These are phyloP conservation scores for Penicillium rolfsii DNA, from an alignment of 2,329 filamentous ascomycete genomes.

Conservation along the genomic window DNA sequence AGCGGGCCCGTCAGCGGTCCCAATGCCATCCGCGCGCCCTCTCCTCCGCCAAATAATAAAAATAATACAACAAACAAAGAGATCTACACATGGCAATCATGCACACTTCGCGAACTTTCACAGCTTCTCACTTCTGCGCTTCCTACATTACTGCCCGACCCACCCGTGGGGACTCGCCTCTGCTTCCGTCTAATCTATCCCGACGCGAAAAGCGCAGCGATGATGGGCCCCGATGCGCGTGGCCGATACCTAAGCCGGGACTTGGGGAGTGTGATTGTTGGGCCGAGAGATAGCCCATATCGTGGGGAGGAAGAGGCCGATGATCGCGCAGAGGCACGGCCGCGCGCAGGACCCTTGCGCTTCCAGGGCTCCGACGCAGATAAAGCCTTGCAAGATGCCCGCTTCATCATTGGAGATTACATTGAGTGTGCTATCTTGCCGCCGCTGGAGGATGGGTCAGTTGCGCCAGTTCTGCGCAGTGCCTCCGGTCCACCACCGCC, in stretches of 20 bases:
- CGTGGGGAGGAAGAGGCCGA: conserved; percentile 40
- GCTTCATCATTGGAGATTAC: conserved; percentile 88
- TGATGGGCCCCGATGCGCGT: conserved; percentile 45
- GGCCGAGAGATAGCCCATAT: conserved; percentile 42
- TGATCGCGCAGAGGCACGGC: conserved; percentile 43
- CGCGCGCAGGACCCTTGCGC: conserved; percentile 39
- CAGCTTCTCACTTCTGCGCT: conserved; percentile 72
- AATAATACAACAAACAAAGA: too few species aligned
- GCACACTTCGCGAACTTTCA: conserved; percentile 78
- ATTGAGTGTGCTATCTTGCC: conserved; percentile 80
- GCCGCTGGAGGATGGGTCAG: conserved; percentile 72
- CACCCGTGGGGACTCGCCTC: conserved; percentile 79
- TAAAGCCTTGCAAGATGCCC: conserved; percentile 74
- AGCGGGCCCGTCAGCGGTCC: conserved; percentile 41
- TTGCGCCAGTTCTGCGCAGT: conserved; percentile 57
- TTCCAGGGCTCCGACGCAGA: conserved; percentile 63
- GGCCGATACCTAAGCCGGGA: conserved; percentile 76
- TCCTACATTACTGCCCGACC: conserved; percentile 70
- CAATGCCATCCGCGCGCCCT: conserved; percentile 41
- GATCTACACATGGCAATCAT: conserved; percentile 84
- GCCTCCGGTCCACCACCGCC: conserved; percentile 41
- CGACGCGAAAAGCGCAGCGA: conserved; percentile 60
- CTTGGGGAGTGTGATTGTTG: conserved; percentile 79
- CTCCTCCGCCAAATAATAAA: too few species aligned
- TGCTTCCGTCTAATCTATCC: conserved; percentile 85